Base-by-base conservation (phyloP, 2,329 filamentous ascomycete species). In the Fusarium chuoi region DNA sequence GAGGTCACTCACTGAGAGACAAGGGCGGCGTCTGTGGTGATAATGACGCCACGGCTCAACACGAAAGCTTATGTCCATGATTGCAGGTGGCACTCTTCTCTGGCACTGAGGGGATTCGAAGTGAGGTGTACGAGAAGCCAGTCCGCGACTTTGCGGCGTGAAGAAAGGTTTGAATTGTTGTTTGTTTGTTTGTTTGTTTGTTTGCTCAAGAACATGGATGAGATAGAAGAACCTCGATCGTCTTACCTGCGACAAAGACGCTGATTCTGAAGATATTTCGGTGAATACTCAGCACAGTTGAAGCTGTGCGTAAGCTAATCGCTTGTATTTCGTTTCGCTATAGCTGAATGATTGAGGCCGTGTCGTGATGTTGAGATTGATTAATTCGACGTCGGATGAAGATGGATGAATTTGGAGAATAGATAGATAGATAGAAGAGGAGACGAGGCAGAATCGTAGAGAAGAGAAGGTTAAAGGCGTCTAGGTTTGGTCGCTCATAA, bases 41-140 rank as follows among this genome's bases (percentile, higher is more conserved):
- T 49, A 28, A 66, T 54, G 66, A 55, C 62, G 67, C 41, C 45
- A 49, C 54, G 62, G 30, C 22, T 45, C 26, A 59, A 56, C 18
- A 52, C n/a, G 33, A 54, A 42, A 39, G 26, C 36, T 48, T 18
- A 51, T 30, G 62, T 57, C 20, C 15, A 30, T 41, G 45, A 26
- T 26, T 41, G 20, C 18, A 36, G 22, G 18, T 56, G 54, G 13
- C 28, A 45, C 24, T 36, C 30, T 38, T 36, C 33, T 22, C 49
- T 38, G n/a, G 24, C 35, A 28, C 41, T n/a, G 14, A 33, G n/a
- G 7, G 12, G 24, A 42, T 42, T 28, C 20, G 24, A 20, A 36
- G 20, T 26, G 17, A 41, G 18, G 36, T 45, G 18, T 30, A 45
- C 42, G 24, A 59, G 44, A 18, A 59, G 46, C 35, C 26, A 22